Evolutionary conservation across 2,329 filamentous ascomycete species (phyloP).

Genomic region (Claviceps capensis): DNA sequence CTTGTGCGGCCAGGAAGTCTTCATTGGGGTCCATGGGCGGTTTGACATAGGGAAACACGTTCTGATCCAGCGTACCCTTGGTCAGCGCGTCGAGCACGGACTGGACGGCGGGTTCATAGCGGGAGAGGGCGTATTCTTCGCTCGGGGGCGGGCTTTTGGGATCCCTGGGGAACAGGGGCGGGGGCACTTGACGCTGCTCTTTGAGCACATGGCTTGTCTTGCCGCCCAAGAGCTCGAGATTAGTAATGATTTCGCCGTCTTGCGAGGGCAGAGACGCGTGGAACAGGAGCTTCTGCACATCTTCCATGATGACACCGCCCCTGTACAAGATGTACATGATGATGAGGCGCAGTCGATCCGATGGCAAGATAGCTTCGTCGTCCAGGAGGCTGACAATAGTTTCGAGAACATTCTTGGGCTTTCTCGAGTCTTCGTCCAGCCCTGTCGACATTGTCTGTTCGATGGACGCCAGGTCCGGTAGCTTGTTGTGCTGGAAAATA

Average conservation of each 20-base stretch:
- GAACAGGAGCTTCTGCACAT: constrained; percentile 70
- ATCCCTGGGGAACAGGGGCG: constrained; percentile 61
- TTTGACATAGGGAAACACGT: constrained; percentile 58
- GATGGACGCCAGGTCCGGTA: constrained; percentile 73
- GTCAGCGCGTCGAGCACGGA: constrained; percentile 66
- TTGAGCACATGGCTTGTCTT: constrained; percentile 57
- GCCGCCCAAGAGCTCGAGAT: constrained; percentile 71
- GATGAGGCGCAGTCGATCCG: constrained; percentile 74
- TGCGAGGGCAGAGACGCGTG: constrained; percentile 67
- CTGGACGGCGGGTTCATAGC: constrained; percentile 73
- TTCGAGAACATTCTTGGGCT: constrained; percentile 78
- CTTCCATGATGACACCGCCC: constrained; percentile 70
- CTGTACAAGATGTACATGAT: constrained; percentile 76
- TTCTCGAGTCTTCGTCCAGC: constrained; percentile 80
- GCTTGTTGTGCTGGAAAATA: constrained; percentile 70
- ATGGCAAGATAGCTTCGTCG: constrained; percentile 56
- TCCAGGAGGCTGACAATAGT: constrained; percentile 80
- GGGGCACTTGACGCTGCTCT: constrained; percentile 52
- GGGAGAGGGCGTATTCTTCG: constrained; percentile 75
- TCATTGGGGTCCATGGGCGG: constrained; percentile 51
- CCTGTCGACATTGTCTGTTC: constrained; percentile 90
- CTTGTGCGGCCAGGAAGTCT: constrained; percentile 39
- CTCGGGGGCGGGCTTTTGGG: constrained; percentile 36
- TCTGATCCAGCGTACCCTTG: constrained; percentile 52
- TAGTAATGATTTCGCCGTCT: constrained; percentile 60